phyloP scores from a whole-genome alignment of 2,329 filamentous ascomycete species.

The Colletotrichum sp. region DNA sequence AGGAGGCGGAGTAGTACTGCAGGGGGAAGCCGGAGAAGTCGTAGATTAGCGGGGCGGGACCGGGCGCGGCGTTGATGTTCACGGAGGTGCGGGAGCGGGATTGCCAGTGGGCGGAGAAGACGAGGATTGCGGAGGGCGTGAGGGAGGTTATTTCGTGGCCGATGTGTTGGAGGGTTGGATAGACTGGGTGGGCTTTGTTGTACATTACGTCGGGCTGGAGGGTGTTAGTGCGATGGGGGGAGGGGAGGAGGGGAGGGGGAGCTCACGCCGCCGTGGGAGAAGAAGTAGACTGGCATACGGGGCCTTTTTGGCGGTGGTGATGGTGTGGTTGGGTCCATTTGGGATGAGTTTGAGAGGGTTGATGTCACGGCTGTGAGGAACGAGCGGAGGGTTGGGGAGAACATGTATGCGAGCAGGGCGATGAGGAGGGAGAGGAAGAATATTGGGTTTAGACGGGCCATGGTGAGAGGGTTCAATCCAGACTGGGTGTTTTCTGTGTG shows the following conservation, averaged over 20 bases:
- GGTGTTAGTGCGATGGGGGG: background rate
- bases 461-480: background rate
- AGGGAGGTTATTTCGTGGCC: constrained; percentile 74
- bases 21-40: constrained; percentile 77
- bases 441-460: background rate
- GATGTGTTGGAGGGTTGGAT: constrained; percentile 65
- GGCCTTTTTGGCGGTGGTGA: background rate
- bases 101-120: constrained; percentile 83
- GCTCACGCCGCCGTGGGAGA: constrained; percentile 56
- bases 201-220: constrained; percentile 69
- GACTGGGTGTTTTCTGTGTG: background rate
- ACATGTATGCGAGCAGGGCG: background rate
- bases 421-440: background rate
- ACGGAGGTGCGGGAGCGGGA: constrained; percentile 55
- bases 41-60: constrained; percentile 70
- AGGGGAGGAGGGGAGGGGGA: background rate
- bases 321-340: background rate
- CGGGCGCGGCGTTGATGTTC: constrained; percentile 68
- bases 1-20: constrained; percentile 72
- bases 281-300: constrained; percentile 50
- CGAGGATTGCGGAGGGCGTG: constrained; percentile 74
- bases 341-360: background rate
- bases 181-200: constrained; percentile 71
- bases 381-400: background rate
- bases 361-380: background rate